Evolutionary conservation across 441 rosid genomes (phyloP).

Genomic region (Jatropha multifida): DNA sequence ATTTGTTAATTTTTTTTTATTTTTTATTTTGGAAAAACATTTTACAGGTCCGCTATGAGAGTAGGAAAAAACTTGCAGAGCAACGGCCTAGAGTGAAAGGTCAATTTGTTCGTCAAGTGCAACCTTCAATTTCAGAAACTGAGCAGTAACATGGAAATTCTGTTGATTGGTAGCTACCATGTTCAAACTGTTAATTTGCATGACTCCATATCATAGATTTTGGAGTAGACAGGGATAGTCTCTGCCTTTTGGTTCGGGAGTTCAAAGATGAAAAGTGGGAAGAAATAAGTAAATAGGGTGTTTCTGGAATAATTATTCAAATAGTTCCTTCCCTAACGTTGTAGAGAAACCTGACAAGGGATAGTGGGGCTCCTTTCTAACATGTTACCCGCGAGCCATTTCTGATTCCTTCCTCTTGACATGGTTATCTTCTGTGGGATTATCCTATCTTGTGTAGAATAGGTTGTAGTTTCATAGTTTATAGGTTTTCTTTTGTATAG

Average conservation of each 20-base stretch:
- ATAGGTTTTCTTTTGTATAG: slow-evolving; percentile 12
- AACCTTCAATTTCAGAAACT: slow-evolving; percentile 27
- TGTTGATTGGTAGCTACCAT: neutral
- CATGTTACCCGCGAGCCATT: neutral
- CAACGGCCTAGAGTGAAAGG: slow-evolving; percentile 90
- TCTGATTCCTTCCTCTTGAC: neutral
- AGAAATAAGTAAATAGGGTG: neutral
- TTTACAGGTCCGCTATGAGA: slow-evolving; percentile 82
- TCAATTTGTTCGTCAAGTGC: slow-evolving; percentile 76
- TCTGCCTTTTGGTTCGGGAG: neutral
- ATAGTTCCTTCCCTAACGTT: neutral
- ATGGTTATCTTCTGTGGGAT: neutral
- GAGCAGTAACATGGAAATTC: slow-evolving; percentile 14
- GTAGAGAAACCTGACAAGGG: neutral
- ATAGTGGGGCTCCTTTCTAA: neutral
- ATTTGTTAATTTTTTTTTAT: too few species aligned
- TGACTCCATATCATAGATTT: neutral
- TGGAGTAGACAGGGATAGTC: neutral
- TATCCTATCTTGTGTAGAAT: slow-evolving; percentile 5
- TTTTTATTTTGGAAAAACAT: neutral
- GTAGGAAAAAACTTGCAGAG: slow-evolving; percentile 86
- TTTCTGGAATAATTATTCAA: neutral
- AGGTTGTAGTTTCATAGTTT: slow-evolving; percentile 1
- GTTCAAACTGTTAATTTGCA: neutral
- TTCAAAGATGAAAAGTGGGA: neutral